Evolutionary conservation across 495 filamentous ascomycete genomes (phyloP), one percentile per base, ranked within the genome.

Genomic region (Durotheca rogersii): DNA sequence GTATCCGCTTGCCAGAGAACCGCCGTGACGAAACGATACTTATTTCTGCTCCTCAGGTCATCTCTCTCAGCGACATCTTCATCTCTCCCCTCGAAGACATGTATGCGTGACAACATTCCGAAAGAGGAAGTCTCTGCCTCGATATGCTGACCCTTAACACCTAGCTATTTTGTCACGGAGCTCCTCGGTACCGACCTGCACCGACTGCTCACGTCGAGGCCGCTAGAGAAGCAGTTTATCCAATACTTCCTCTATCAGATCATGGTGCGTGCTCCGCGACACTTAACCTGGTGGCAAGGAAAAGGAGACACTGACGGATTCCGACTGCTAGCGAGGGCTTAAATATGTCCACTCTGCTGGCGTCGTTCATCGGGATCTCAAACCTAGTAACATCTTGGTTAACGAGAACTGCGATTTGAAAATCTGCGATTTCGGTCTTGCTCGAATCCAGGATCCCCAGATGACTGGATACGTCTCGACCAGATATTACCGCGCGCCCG

Each of bases 161-260:
- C 65, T 27, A 95, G 90, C 66, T 96, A 96, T 75, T 95, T 96
- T 62, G 93, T 98, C 58, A 98, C 94, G 49, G 93, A 98, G 67
- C 85, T 98, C 40, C 81, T 98, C 44, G 93, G 94, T 32, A 98
- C 93, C 61, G 93, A 98, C 66, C 81, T 98, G 41, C 93, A 98
- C 72, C 85, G 93, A 57, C 81, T 98, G 36, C 81, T 98, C 61
- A 96, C 93, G 47, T 96, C 93, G 31, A 78, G 94, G 67, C 93
- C 93, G 1, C 81, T 98, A 32, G 93, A 98, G 75, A 97, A 95
- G 72, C 94, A 98, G 67, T 98, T 97, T 74, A 97, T 97, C 56
- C 93, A 98, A 76, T 98, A 97, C 73, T 98, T 98, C 69, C 79
- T 98, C 40, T 98, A 98, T 71, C 93, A 98, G 72, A 97, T 98